These are phyloP conservation scores for Blastomyces percursus DNA, from an alignment of 2,329 filamentous ascomycete species.

Conservation along the genomic window DNA sequence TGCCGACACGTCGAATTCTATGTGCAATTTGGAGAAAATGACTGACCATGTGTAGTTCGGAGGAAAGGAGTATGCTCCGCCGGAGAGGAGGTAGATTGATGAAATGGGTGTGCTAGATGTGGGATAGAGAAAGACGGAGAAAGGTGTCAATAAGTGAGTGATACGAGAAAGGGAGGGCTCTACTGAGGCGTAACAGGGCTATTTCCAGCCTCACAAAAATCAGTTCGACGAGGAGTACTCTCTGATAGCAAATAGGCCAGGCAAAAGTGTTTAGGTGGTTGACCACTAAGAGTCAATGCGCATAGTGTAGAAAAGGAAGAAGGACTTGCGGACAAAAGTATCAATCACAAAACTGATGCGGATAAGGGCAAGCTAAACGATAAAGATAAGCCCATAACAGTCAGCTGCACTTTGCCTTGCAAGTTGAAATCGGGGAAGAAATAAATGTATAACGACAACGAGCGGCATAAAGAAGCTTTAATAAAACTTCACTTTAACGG, in stretches of 20 bases:
- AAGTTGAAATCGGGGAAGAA: constrained; percentile 7
- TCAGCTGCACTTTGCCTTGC: background rate
- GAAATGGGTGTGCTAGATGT: background rate
- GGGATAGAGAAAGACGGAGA: background rate
- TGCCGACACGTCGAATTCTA: background rate
- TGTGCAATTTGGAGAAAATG: background rate
- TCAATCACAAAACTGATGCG: background rate
- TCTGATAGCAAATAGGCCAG: background rate
- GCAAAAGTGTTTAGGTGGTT: background rate
- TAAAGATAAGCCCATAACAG: background rate
- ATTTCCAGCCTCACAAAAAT: background rate
- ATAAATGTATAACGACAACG: constrained; percentile 8
- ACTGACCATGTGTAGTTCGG: background rate
- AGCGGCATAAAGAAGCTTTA: constrained; percentile 9
- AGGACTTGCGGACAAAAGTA: background rate
- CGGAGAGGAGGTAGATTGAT: background rate
- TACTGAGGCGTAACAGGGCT: background rate
- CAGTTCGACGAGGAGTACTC: background rate
- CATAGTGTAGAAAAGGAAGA: background rate
- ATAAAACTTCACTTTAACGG: constrained; percentile 16
- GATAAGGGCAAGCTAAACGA: constrained; percentile 5
- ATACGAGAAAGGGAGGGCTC: background rate
- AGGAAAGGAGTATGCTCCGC: background rate
- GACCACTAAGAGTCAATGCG: background rate
- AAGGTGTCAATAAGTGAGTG: background rate